Evolutionary conservation across 192 early-diverging fungal genomes (phyloP).

Genomic region (Coemansia furcata): DNA sequence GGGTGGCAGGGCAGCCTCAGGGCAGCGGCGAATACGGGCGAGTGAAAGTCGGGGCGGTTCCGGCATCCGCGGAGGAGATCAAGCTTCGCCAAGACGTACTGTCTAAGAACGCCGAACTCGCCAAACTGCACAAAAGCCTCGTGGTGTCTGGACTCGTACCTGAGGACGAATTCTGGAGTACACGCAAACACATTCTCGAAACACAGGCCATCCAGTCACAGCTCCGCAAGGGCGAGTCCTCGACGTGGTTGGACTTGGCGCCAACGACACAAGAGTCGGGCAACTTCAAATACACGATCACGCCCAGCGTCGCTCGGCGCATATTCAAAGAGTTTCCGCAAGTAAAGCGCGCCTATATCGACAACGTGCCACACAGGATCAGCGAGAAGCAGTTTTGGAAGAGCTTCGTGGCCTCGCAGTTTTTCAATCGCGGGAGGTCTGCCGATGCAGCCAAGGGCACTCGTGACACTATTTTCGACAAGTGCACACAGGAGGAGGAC

Average conservation of each 20-base stretch:
- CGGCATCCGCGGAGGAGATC: constrained; percentile 60
- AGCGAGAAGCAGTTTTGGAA: constrained; percentile 84
- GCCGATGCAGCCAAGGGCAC: constrained; percentile 40
- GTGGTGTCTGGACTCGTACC: constrained; percentile 70
- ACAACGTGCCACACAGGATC: constrained; percentile 76
- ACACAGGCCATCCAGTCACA: constrained; percentile 67
- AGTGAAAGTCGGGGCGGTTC: constrained; percentile 41
- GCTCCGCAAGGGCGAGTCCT: constrained; percentile 80
- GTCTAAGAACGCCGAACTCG: constrained; percentile 65
- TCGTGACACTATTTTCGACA: constrained; percentile 75
- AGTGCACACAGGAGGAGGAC: constrained; percentile 76
- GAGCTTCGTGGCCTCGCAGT: constrained; percentile 75
- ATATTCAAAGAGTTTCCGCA: constrained; percentile 90
- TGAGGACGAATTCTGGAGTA: constrained; percentile 96
- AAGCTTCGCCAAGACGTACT: constrained; percentile 61
- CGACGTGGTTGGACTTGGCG: constrained; percentile 65
- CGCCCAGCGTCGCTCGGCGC: constrained; percentile 82
- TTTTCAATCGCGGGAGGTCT: constrained; percentile 79
- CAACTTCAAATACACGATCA: constrained; percentile 82
- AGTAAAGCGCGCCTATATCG: constrained; percentile 78
- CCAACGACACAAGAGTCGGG: constrained; percentile 68
- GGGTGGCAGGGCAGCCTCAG: constrained; percentile 8
- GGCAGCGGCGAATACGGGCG: constrained; percentile 35
- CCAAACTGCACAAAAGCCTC: constrained; percentile 71
- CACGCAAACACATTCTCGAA: constrained; percentile 66